Evolutionary conservation across 257 asterid species (phyloP).

Genomic region (Solanum lycopersicoides): DNA sequence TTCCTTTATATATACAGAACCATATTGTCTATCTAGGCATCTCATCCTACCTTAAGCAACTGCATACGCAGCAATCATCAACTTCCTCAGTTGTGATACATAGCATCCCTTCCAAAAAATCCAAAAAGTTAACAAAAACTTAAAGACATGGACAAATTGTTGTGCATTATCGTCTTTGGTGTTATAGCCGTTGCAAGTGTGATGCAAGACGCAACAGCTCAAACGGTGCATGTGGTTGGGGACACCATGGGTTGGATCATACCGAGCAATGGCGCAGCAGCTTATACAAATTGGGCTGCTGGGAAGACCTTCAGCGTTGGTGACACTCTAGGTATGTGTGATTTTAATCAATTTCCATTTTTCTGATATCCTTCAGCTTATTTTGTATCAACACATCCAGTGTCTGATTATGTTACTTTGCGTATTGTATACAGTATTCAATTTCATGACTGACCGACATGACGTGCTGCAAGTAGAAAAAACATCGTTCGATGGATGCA

Average conservation of each 20-base stretch:
- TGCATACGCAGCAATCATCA: not conserved
- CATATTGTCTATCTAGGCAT: not conserved
- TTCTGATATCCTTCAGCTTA: not conserved
- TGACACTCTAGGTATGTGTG: conserved; percentile 17
- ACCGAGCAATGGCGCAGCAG: conserved; percentile 9
- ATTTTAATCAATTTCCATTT: not conserved
- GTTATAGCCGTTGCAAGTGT: conserved; percentile 1
- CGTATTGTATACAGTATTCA: not conserved
- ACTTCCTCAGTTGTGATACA: not conserved
- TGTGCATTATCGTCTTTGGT: not conserved
- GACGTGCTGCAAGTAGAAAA: conserved; percentile 5
- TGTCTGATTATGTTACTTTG: not conserved
- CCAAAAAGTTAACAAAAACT: not conserved
- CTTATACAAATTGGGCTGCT: conserved; percentile 27
- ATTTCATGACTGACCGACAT: not conserved
- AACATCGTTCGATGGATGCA: conserved; percentile 7
- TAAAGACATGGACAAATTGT: not conserved
- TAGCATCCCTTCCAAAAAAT: no score
- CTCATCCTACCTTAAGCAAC: not conserved
- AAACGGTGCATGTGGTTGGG: conserved; percentile 23
- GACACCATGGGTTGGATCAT: conserved; percentile 23
- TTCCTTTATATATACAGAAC: not conserved
- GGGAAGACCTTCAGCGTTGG: conserved; percentile 25
- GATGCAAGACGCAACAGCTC: conserved; percentile 14
- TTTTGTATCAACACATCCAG: not conserved